Conservation (phyloP, 2,329 filamentous ascomycete genomes). For the Claviceps fusiformis region DNA sequence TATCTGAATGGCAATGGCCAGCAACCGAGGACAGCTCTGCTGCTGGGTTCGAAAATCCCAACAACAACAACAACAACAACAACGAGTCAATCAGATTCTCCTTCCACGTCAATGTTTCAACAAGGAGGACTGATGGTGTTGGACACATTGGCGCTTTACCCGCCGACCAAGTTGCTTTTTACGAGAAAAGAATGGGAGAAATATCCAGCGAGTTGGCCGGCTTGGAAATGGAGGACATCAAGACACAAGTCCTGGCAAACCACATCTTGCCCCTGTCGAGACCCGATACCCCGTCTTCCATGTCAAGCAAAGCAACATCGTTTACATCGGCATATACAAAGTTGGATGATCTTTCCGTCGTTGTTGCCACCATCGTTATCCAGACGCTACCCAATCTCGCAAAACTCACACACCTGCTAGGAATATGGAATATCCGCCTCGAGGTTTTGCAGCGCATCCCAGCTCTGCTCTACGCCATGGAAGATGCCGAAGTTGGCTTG, state of each 20-base stretch:
- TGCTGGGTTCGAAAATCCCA: conserved; percentile 39
- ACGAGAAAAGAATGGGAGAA: conserved; percentile 60
- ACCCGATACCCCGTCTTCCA: conserved; percentile 22
- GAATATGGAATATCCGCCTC: conserved; percentile 66
- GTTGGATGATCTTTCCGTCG: conserved; percentile 79
- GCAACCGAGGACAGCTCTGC: conserved; percentile 28
- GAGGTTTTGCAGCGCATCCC: conserved; percentile 63
- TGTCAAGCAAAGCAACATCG: conserved; percentile 21
- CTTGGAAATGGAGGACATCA: conserved; percentile 73
- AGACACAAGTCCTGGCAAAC: conserved; percentile 71
- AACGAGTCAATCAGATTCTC: conserved; percentile 26
- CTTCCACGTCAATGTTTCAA: conserved; percentile 11
- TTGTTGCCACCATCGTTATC: conserved; percentile 85
- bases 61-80: conserved; percentile 8
- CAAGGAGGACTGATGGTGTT: conserved; percentile 11
- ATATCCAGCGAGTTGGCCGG: conserved; percentile 57
- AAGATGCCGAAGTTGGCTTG: conserved; percentile 52
- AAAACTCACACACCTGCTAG: conserved; percentile 57
- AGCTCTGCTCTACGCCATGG: conserved; percentile 49
- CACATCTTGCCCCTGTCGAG: conserved; percentile 49
- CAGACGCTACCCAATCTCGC: conserved; percentile 74
- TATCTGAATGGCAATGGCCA: conserved; percentile 47
- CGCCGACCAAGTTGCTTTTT: conserved; percentile 46
- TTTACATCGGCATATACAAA: conserved; percentile 45
- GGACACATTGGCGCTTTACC: conserved; percentile 59